Conservation (phyloP, 257 asterid genomes). For the Nicotiana obtusifolia region DNA sequence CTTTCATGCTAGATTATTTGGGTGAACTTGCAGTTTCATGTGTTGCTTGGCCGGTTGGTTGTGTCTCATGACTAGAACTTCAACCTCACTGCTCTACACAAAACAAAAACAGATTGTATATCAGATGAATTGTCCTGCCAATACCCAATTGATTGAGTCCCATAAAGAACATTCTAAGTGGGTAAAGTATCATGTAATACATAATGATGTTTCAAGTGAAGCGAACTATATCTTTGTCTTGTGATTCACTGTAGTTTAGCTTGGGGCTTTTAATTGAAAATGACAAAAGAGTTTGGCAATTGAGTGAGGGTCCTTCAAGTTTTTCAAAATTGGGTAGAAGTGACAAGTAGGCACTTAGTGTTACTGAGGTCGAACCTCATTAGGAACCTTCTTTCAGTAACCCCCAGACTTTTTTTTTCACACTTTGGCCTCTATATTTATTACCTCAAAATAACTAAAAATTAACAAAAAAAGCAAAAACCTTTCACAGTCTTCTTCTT, state of each 20-base stretch:
- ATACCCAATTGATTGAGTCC: not conserved
- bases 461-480: not conserved
- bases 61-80: not conserved
- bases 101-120: not conserved
- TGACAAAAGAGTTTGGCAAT: not conserved
- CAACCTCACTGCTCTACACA: not conserved
- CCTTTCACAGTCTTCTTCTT: not conserved
- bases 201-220: not conserved
- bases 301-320: not conserved
- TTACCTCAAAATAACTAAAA: not conserved
- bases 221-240: not conserved
- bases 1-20: not conserved
- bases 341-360: not conserved
- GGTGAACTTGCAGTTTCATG: conserved; percentile 4
- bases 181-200: not conserved
- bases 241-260: not conserved
- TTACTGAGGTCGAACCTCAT: not conserved
- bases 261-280: no score
- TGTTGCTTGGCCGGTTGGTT: not conserved
- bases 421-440: not conserved
- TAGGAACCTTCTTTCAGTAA: not conserved
- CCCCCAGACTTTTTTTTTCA: not conserved
- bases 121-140: not conserved
- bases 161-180: not conserved
- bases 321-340: not conserved